A percentile compares a stretch with the other conserved stretches of the same genome.
phyloP scores from a whole-genome alignment of 2,329 filamentous ascomycete species.

The Ilyonectria destructans region DNA sequence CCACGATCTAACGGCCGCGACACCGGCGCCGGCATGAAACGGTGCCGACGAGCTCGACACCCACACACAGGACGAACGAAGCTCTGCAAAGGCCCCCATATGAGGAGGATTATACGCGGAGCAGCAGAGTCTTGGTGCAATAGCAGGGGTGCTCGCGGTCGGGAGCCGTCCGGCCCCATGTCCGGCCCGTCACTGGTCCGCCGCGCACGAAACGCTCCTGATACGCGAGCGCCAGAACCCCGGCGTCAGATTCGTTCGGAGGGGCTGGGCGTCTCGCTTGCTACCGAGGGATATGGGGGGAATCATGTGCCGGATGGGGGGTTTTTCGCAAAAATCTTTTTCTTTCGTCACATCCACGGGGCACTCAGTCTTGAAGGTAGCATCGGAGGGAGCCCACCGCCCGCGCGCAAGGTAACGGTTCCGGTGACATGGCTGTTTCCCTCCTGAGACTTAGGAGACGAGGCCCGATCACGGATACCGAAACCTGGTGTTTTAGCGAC shows the following conservation, averaged over 20 bases:
- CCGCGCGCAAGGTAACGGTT: not conserved
- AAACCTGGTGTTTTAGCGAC: not conserved
- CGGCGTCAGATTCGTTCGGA: slow-evolving; percentile 8
- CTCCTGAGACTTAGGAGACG: not conserved
- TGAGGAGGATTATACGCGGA: not conserved
- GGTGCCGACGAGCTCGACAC: not conserved
- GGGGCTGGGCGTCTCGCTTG: slow-evolving; percentile 13
- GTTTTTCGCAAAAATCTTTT: not conserved
- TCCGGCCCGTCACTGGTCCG: slow-evolving; percentile 22
- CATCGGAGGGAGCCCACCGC: not conserved
- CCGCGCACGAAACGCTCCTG: slow-evolving; percentile 28
- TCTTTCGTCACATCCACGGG: not conserved
- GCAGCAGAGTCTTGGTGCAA: not conserved
- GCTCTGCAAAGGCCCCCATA: not conserved
- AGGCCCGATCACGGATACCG: not conserved
- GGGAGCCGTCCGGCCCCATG: not conserved
- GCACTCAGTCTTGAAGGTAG: not conserved
- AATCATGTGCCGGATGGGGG: not conserved
- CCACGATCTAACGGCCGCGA: not conserved
- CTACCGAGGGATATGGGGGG: not conserved
- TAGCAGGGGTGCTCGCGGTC: not conserved
- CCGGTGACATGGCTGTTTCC: not conserved
- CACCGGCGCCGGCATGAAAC: slow-evolving; percentile 23
- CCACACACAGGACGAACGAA: not conserved
- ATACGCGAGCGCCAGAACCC: slow-evolving; percentile 16